Evolutionary conservation across 163 green algal species (phyloP).

Genomic region (Coccomyxa subellipsoidea): DNA sequence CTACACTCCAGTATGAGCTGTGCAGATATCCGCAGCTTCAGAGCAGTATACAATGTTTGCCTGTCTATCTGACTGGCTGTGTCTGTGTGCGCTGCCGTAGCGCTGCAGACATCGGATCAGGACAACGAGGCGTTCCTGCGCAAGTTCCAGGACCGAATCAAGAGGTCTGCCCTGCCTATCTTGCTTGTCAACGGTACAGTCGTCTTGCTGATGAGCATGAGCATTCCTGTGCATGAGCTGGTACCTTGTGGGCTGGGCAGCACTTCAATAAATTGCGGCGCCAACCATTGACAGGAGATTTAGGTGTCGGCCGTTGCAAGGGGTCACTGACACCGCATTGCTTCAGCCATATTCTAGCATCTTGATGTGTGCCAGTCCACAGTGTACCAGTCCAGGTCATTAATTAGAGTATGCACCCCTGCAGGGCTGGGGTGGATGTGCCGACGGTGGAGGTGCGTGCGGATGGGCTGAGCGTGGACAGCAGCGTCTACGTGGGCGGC

Average conservation of each 20-base stretch:
- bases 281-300: too few species aligned
- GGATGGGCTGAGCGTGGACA: conserved; percentile 24
- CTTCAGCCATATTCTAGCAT: too few species aligned
- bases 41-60: neutral
- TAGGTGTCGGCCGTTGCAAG: neutral
- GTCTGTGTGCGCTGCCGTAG: neutral
- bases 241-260: too few species aligned
- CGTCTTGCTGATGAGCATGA: neutral
- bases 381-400: too few species aligned
- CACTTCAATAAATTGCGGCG: too few species aligned
- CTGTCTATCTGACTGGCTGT: neutral
- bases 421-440: conserved; percentile 24
- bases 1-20: neutral
- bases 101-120: conserved; percentile 18
- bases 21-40: neutral
- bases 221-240: too few species aligned
- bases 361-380: too few species aligned
- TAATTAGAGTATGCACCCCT: too few species aligned
- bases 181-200: neutral
- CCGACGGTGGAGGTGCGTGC: conserved; percentile 27
- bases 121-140: conserved; percentile 15
- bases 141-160: conserved; percentile 3
- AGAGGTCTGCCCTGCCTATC: neutral
- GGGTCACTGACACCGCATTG: too few species aligned
- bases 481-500: conserved; percentile 12